These are phyloP conservation scores for Blastobotrys parvus DNA, from an alignment of 805 yeast species.

Conservation along the genomic window DNA sequence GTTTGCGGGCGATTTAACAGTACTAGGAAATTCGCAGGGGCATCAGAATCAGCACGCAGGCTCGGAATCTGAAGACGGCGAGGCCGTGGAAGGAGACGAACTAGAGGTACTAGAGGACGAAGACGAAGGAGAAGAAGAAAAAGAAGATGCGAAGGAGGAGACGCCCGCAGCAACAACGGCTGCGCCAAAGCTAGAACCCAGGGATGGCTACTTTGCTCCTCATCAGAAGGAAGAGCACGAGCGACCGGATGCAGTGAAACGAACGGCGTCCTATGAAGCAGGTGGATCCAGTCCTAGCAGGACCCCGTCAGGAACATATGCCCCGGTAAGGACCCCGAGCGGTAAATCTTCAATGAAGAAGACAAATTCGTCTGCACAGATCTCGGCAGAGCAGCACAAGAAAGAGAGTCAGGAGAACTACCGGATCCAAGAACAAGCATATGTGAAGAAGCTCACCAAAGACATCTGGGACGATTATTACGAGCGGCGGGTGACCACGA, in stretches of 20 bases:
- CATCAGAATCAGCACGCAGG: too few species aligned
- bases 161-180: not conserved
- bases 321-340: slow-evolving; percentile 18
- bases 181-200: not conserved
- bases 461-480: slow-evolving; percentile 62
- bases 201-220: not conserved
- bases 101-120: too few species aligned
- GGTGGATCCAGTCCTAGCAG: not conserved
- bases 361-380: not conserved
- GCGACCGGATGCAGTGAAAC: too few species aligned
- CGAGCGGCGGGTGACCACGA: slow-evolving; percentile 37
- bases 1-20: not conserved
- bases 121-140: not conserved
- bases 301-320: slow-evolving; percentile 15
- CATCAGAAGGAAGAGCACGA: not conserved
- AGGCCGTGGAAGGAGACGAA: too few species aligned
- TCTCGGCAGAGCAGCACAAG: not conserved
- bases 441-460: slow-evolving; percentile 53
- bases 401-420: slow-evolving; percentile 33
- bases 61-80: too few species aligned
- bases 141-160: not conserved
- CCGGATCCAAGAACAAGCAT: slow-evolving; percentile 57
- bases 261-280: too few species aligned
- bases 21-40: not conserved
- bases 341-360: not conserved